Evolutionary conservation across 352 stramenopile species (phyloP).

Genomic region (Globisporangium okanoganense): DNA sequence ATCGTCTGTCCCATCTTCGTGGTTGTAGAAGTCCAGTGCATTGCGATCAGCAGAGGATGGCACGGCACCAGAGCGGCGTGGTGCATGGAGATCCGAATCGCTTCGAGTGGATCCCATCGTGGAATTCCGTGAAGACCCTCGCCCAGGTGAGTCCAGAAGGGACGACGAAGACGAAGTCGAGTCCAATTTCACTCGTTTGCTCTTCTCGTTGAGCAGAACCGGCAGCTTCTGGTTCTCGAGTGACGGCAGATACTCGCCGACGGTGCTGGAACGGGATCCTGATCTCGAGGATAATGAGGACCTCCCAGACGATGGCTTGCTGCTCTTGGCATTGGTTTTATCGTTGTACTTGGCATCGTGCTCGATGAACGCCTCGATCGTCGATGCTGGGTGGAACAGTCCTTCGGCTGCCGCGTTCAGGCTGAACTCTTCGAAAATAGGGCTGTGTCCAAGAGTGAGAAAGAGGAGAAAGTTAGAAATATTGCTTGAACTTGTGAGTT

Average conservation of each 20-base stretch:
- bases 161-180: constrained; percentile 13
- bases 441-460: constrained; percentile 17
- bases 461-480: constrained; percentile 8
- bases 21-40: constrained; percentile 47
- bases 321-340: constrained; percentile 4
- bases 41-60: constrained; percentile 53
- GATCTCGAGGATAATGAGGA: constrained; percentile 18
- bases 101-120: constrained; percentile 37
- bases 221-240: constrained; percentile 31
- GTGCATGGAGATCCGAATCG: constrained; percentile 57
- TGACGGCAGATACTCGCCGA: constrained; percentile 33
- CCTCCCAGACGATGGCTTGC: constrained; percentile 11
- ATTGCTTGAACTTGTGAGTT: background rate
- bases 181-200: constrained; percentile 25
- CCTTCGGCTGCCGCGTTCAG: constrained; percentile 64
- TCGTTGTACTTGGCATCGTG: constrained; percentile 63
- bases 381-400: constrained; percentile 71
- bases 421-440: constrained; percentile 55
- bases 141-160: constrained; percentile 4
- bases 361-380: constrained; percentile 73
- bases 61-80: constrained; percentile 33
- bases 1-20: constrained; percentile 28
- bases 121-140: background rate
- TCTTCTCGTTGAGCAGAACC: constrained; percentile 23
- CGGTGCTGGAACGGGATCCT: constrained; percentile 11